Percentiles rank a stretch among this genome's conserved stretches.
These are phyloP conservation scores for Penicillium sp. DNA, from an alignment of 2,329 filamentous ascomycete species.

Conservation along the genomic window DNA sequence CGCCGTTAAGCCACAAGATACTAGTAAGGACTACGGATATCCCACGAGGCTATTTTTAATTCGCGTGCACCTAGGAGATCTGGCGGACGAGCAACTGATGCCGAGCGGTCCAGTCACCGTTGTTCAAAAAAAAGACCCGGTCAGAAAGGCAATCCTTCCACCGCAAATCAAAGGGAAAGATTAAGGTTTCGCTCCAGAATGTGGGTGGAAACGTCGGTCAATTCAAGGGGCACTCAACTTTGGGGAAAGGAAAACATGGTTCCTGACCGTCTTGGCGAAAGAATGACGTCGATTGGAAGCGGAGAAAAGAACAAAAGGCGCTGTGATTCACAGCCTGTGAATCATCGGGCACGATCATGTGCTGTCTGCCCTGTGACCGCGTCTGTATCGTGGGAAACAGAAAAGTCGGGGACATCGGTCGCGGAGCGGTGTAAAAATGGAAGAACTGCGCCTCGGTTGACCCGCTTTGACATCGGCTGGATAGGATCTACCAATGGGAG, in stretches of 20 bases:
- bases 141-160: constrained; percentile 16
- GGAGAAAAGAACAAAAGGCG: neutral
- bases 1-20: neutral
- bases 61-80: neutral
- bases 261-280: constrained; percentile 22
- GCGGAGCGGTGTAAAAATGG: constrained; percentile 29
- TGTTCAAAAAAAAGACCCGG: constrained; percentile 10
- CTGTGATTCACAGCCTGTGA: neutral
- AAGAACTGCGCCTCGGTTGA: constrained; percentile 26
- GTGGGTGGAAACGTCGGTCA: constrained; percentile 24
- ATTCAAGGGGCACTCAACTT: constrained; percentile 2
- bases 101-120: constrained; percentile 3
- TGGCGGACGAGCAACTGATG: neutral
- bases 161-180: constrained; percentile 16
- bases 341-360: constrained; percentile 14
- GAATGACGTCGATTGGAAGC: constrained; percentile 3
- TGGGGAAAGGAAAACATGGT: constrained; percentile 14
- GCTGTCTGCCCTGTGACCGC: constrained; percentile 12
- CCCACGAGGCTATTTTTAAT: neutral
- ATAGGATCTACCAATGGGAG: constrained; percentile 26
- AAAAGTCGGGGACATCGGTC: neutral
- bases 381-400: constrained; percentile 9
- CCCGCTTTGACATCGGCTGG: constrained; percentile 16
- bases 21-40: neutral
- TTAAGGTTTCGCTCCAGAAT: constrained; percentile 19